Evolutionary conservation across 2,329 filamentous ascomycete species (phyloP), one percentile per base, ranked within the genome.

Genomic region (Verticillium klebahnii): DNA sequence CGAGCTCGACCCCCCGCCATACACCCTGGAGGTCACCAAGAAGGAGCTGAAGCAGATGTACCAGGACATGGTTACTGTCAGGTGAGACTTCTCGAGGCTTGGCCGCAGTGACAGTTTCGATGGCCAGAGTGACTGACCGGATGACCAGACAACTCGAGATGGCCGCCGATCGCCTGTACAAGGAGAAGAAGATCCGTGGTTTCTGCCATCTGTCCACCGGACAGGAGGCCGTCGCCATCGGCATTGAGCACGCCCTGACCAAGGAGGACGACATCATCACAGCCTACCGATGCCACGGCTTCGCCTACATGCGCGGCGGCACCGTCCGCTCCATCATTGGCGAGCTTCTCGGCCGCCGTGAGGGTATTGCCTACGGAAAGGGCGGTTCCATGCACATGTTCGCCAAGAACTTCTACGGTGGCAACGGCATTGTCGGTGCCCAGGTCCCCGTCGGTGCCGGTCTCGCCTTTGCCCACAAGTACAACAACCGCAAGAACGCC

Each of bases 311-410:
- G 94, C 93, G 95, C 69, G 95, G 95, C 70, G 95, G 87, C 70
- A 87, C 88, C 68, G 89, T 97, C 72, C 90, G 93, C 75, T 92
- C 91, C 71, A 96, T 98, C 80, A 96, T 98, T 70, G 94, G 94
- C 72, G 94, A 98, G 83, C 86, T 98, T 69, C 87, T 99, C 61
- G 95, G 95, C 73, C 91, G 95, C 72, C 89, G 94, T 77, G 92
- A 96, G 78, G 95, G 95, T 82, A 97, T 99, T 73, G 91, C 95
- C 66, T 97, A 96, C 83, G 95, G 95, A 78, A 99, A 99, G 88
- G 95, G 95, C 78, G 95, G 95, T 68, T 97, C 93, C 67, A 99
- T 99, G 95, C 95, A 99, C 86, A 99, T 99, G 95, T 99, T 99
- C 82, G 83, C 93, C 71, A 93, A 93, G 80, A 91, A 92, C 68